Base-by-base conservation (phyloP, 768 basidiomycete genomes). In the Trametes coccinea region DNA sequence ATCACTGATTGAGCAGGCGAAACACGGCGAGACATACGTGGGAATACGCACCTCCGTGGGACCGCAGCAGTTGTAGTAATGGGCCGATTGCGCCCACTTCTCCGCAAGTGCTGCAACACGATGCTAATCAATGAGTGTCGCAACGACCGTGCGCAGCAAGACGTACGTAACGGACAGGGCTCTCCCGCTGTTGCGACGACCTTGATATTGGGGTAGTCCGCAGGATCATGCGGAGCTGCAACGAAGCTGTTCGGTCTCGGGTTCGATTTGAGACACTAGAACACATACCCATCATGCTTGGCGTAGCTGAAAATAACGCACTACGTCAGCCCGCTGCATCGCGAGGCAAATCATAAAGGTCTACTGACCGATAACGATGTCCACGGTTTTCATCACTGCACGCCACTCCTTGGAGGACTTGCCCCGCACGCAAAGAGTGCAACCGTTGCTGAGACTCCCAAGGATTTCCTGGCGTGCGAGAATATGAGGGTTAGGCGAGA, bases 111-210 rank as follows among this genome's bases (percentile, higher is more conserved):
- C 74, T 76, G 65, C 44, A 66, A 17, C 54, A 53, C 31, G 44
- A 37, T 30, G 33, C 9, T 5, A 46, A 13, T 56, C 4, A 56
- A 46, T 34, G 17, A 16, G 30, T 13, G 17, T 27, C 30, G 49
- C 43, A 22, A 14, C 14, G 44, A n/a, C 33, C 34, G 34, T 37
- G 37, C 37, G 53, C 58, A 53, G 49, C 13, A 33, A 11, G 22
- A 66, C 73, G 22, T 66, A 82, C 82, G 72, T 72, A 80, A 79
- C 4, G 83, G 80, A 64, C 82, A 83, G 0, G 80, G 77, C 71
- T 86, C 84, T n/a, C 84, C 84, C 10, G 82, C 84, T 4, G 81
- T 81, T 4, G 81, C 81, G 8, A 86, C 80, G 10, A 72, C 74
- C 66, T 81, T 80, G 63, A 86, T 78, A 60, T 80, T 81, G 13